Evolutionary conservation across 2,329 filamentous ascomycete genomes (phyloP).

Genomic region (Calonectria leucothoes): DNA sequence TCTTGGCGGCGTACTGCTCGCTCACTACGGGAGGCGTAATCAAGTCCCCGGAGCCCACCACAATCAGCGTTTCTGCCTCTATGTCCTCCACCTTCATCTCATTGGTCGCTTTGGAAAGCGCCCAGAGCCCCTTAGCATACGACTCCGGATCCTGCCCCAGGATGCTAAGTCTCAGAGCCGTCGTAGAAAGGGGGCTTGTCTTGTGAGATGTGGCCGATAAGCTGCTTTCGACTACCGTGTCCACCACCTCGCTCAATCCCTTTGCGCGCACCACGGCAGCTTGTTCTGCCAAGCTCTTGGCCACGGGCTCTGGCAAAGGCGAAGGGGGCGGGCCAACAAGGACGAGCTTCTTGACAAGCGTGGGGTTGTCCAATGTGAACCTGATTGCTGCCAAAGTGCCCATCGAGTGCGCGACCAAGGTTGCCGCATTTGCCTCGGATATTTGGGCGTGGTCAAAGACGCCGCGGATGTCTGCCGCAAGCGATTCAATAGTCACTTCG

Average conservation of each 20-base stretch:
- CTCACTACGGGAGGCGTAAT: constrained; percentile 51
- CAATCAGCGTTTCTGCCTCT: constrained; percentile 49
- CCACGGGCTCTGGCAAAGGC: constrained; percentile 54
- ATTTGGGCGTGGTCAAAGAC: constrained; percentile 51
- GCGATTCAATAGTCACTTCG: constrained; percentile 54
- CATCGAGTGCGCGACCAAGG: constrained; percentile 63
- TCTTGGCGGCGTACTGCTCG: constrained; percentile 43
- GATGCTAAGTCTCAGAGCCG: constrained; percentile 56
- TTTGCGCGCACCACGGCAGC: constrained; percentile 54
- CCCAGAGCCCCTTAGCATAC: constrained; percentile 65
- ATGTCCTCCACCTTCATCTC: constrained; percentile 48
- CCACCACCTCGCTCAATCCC: constrained; percentile 57
- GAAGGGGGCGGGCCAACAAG: constrained; percentile 59
- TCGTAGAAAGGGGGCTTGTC: constrained; percentile 52
- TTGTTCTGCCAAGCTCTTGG: constrained; percentile 41
- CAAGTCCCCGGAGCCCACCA: constrained; percentile 60
- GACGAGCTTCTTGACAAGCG: constrained; percentile 56
- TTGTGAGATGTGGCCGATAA: constrained; percentile 19
- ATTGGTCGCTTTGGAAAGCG: constrained; percentile 54
- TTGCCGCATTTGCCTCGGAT: constrained; percentile 43
- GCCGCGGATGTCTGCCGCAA: constrained; percentile 54
- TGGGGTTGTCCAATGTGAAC: constrained; percentile 53
- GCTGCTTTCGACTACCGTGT: constrained; percentile 47
- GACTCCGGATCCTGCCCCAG: constrained; percentile 62
- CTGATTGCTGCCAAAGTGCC: constrained; percentile 60